phyloP scores from a whole-genome alignment of 495 filamentous ascomycete genomes.

The Xylona heveae region DNA sequence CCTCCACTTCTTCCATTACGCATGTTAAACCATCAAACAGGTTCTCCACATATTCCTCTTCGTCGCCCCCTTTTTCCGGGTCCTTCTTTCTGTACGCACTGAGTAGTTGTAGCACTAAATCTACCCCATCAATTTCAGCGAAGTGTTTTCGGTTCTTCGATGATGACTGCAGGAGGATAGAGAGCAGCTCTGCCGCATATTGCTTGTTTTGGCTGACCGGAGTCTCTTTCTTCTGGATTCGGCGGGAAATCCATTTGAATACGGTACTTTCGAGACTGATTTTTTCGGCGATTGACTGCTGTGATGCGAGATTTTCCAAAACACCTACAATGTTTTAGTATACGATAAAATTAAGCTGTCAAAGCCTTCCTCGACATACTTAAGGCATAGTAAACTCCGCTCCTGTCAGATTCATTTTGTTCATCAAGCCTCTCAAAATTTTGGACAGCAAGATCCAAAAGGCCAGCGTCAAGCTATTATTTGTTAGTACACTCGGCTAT shows the following conservation, averaged over 20 bases:
- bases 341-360: no score
- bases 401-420: constrained; percentile 49
- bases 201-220: constrained; percentile 75
- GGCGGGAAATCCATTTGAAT: constrained; percentile 52
- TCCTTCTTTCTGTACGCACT: constrained; percentile 80
- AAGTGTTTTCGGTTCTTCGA: constrained; percentile 38
- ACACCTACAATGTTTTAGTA: constrained; percentile 25
- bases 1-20: constrained; percentile 49
- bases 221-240: constrained; percentile 41
- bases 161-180: constrained; percentile 63
- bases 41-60: constrained; percentile 90
- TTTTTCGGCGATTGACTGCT: constrained; percentile 38
- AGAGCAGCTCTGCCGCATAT: constrained; percentile 79
- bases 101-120: constrained; percentile 62
- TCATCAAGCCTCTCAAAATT: constrained; percentile 79
- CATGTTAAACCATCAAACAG: constrained; percentile 69
- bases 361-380: constrained; percentile 17
- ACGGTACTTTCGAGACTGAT: constrained; percentile 46
- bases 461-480: constrained; percentile 44
- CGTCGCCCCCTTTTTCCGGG: constrained; percentile 65
- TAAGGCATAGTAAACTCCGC: constrained; percentile 71
- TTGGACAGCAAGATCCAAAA: constrained; percentile 61
- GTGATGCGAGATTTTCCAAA: constrained; percentile 69
- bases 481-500: background rate
- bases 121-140: constrained; percentile 47